phyloP scores from a whole-genome alignment of 805 yeast species.

The Starmera quercuum region DNA sequence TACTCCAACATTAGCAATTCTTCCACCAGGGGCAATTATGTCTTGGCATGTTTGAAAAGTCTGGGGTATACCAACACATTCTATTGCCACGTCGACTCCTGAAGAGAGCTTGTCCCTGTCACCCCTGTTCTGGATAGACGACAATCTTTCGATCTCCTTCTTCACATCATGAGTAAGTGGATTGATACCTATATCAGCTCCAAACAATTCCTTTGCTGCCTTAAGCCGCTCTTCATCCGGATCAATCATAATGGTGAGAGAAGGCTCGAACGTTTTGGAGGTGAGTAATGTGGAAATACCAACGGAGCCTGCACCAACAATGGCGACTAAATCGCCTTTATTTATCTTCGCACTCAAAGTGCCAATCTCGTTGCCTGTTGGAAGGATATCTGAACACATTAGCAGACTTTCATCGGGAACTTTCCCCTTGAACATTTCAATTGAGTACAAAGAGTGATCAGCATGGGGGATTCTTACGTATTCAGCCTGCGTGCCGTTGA shows the following conservation, averaged over 20 bases:
- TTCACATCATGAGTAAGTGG: slow-evolving; percentile 36
- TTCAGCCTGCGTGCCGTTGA: slow-evolving; percentile 65
- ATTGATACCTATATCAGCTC: slow-evolving; percentile 52
- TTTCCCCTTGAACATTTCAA: slow-evolving; percentile 24
- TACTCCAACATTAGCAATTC: slow-evolving; percentile 59
- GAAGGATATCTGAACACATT: slow-evolving; percentile 57
- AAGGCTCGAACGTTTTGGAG: slow-evolving; percentile 47
- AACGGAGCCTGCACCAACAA: slow-evolving; percentile 63
- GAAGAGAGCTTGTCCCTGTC: slow-evolving; percentile 24
- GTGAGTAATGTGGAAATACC: slow-evolving; percentile 57
- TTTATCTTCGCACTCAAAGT: slow-evolving; percentile 46
- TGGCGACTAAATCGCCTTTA: slow-evolving; percentile 52
- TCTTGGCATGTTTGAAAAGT: slow-evolving; percentile 55
- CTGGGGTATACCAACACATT: slow-evolving; percentile 59
- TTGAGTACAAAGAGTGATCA: slow-evolving; percentile 27
- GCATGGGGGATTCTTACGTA: slow-evolving; percentile 48
- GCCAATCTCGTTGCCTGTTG: slow-evolving; percentile 63
- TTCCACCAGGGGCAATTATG: slow-evolving; percentile 49
- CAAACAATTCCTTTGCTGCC: slow-evolving; percentile 47
- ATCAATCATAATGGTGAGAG: slow-evolving; percentile 49
- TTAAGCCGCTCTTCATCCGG: slow-evolving; percentile 50
- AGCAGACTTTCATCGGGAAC: slow-evolving; percentile 43
- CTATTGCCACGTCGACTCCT: slow-evolving; percentile 55
- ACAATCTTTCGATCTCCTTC: slow-evolving; percentile 28
- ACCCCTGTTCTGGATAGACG: slow-evolving; percentile 16